These are phyloP conservation scores for Terana coerulea DNA, from an alignment of 768 basidiomycete genomes.

Conservation along the genomic window DNA sequence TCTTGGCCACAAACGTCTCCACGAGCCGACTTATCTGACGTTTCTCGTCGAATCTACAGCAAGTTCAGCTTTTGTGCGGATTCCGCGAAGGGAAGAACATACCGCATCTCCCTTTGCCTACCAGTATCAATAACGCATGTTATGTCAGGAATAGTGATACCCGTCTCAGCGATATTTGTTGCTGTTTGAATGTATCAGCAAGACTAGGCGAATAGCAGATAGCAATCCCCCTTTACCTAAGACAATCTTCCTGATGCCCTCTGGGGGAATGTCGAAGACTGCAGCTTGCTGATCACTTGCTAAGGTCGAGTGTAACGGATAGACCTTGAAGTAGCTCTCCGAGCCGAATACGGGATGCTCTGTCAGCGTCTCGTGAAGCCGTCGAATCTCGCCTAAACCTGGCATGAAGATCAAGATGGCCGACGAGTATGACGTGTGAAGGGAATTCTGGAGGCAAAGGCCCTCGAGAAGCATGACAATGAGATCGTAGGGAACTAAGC, in stretches of 20 bases:
- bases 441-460: conserved; percentile 67
- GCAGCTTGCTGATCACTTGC: conserved; percentile 88
- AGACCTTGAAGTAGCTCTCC: conserved; percentile 61
- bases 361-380: conserved; percentile 73
- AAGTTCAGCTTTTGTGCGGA: conserved; percentile 3
- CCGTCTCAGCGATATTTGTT: conserved; percentile 94
- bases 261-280: conserved; percentile 85
- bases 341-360: conserved; percentile 74
- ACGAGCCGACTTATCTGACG: conserved; percentile 89
- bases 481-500: conserved; percentile 87
- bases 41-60: conserved; percentile 87
- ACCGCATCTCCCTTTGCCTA: conserved; percentile 93
- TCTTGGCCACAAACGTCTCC: conserved; percentile 88
- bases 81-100: conserved; percentile 5
- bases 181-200: conserved; percentile 37
- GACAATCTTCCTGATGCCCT: conserved; percentile 86
- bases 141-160: conserved; percentile 97
- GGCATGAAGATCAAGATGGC: conserved; percentile 94
- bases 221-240: conserved; percentile 77
- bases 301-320: conserved; percentile 89
- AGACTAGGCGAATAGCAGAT: conserved; percentile 9
- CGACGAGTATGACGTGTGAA: conserved; percentile 55
- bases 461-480: conserved; percentile 79
- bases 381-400: conserved; percentile 89
- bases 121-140: conserved; percentile 95